These are phyloP conservation scores for Pyropia haitanensis DNA, from an alignment of 23 red algal genomes.

Conservation along the genomic window DNA sequence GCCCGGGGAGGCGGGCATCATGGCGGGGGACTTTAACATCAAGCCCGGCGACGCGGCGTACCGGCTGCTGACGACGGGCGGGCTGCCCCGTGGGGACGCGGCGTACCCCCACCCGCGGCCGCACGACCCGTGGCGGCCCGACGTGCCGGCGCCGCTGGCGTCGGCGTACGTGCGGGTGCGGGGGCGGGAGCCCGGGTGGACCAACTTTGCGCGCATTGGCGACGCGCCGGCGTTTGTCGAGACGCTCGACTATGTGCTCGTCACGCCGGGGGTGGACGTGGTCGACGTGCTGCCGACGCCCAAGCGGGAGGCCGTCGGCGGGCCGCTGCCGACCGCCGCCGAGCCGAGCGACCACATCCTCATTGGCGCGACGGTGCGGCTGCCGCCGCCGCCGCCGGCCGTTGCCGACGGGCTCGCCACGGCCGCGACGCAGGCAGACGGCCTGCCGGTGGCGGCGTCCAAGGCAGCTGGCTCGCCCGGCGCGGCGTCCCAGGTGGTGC, in stretches of 20 bases:
- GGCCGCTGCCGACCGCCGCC: slow-evolving; percentile 37
- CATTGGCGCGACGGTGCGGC: slow-evolving; percentile 42
- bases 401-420: too few species aligned
- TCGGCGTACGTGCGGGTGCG: slow-evolving; percentile 49
- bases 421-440: too few species aligned
- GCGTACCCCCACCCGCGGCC: slow-evolving; percentile 27
- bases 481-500: too few species aligned
- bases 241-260: slow-evolving; percentile 66
- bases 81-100: slow-evolving; percentile 11
- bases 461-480: too few species aligned
- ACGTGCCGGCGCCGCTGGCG: slow-evolving; percentile 38
- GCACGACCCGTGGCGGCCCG: slow-evolving; percentile 33
- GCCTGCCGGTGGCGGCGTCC: too few species aligned
- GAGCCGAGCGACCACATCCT: slow-evolving; percentile 66
- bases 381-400: slow-evolving; percentile 24
- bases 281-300: slow-evolving; percentile 55
- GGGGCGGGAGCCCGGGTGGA: slow-evolving; percentile 60
- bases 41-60: slow-evolving; percentile 52
- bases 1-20: slow-evolving; percentile 32
- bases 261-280: slow-evolving; percentile 47
- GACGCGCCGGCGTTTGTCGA: slow-evolving; percentile 46
- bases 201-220: slow-evolving; percentile 53
- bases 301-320: slow-evolving; percentile 32
- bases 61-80: slow-evolving; percentile 38
- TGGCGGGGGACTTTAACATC: slow-evolving; percentile 74